Percentiles rank a stretch among this genome's conserved stretches.
phyloP scores from a whole-genome alignment of 2,329 filamentous ascomycete species.

The Grosmannia serpens region DNA sequence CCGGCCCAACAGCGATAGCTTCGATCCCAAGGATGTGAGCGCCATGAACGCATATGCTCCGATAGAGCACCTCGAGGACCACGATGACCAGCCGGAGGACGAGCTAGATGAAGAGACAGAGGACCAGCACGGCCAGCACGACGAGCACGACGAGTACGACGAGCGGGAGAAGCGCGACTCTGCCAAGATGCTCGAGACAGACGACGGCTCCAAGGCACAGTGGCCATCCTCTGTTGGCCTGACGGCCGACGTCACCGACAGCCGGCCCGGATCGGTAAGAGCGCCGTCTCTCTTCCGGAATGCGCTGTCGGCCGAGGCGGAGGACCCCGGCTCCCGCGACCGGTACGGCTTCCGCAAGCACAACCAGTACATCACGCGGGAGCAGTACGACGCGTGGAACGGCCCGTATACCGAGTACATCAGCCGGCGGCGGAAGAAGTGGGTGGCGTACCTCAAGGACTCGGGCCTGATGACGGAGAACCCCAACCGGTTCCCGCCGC shows the following conservation, averaged over 20 bases:
- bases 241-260: neutral
- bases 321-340: slow-evolving; percentile 51
- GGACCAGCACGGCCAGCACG: no score
- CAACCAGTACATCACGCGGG: slow-evolving; percentile 63
- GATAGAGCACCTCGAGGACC: neutral
- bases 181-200: slow-evolving; percentile 26
- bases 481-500: slow-evolving; percentile 68
- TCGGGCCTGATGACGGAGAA: slow-evolving; percentile 59
- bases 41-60: neutral
- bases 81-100: neutral
- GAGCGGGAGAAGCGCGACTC: slow-evolving; percentile 34
- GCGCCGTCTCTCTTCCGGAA: slow-evolving; percentile 3
- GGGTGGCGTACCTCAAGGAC: slow-evolving; percentile 66
- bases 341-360: slow-evolving; percentile 88
- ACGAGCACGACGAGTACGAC: neutral
- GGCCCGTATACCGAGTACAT: slow-evolving; percentile 63
- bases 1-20: slow-evolving; percentile 20
- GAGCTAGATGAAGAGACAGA: neutral
- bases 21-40: slow-evolving; percentile 18
- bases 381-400: slow-evolving; percentile 78
- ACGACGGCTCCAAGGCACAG: neutral
- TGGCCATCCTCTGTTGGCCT: neutral
- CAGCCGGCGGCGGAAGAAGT: slow-evolving; percentile 66
- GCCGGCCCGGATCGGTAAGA: slow-evolving; percentile 7
- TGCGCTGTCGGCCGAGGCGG: slow-evolving; percentile 23